These are phyloP conservation scores for Pestalotiopsis fici DNA, from an alignment of 2,329 filamentous ascomycete species.

Conservation along the genomic window DNA sequence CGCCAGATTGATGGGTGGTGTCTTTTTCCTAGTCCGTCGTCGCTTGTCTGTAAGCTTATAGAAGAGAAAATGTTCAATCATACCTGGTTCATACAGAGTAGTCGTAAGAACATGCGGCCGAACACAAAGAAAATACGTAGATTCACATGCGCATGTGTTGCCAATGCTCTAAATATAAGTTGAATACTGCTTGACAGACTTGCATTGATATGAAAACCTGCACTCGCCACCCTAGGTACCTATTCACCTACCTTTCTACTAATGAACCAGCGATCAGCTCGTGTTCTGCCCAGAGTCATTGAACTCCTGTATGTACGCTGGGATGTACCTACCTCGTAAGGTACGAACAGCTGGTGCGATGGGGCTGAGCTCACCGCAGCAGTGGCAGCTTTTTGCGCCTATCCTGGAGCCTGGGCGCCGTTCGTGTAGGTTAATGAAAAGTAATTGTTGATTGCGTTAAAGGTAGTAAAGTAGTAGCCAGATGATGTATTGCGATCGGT, in stretches of 20 bases:
- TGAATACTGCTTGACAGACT: not conserved
- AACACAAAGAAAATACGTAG: no score
- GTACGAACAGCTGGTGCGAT: not conserved
- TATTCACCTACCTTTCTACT: not conserved
- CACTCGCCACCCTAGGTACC: no score
- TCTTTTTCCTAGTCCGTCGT: no score
- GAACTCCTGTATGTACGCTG: not conserved
- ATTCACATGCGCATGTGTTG: not conserved
- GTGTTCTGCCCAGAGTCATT: not conserved
- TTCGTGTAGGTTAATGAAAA: not conserved
- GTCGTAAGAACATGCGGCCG: no score
- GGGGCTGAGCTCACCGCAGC: constrained; percentile 8
- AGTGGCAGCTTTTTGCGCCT: not conserved
- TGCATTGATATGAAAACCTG: not conserved
- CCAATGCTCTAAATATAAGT: not conserved
- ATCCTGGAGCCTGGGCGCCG: not conserved
- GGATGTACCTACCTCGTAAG: not conserved
- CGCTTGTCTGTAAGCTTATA: no score
- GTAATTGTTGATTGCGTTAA: no score
- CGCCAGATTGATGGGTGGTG: no score
- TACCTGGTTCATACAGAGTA: no score
- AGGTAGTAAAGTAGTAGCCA: no score
- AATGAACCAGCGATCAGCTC: not conserved
- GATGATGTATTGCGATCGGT: no score
- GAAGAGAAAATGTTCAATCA: no score